These are phyloP conservation scores for Carex cristatella DNA, from an alignment of 176 grass and related monocot genomes.

Conservation along the genomic window DNA sequence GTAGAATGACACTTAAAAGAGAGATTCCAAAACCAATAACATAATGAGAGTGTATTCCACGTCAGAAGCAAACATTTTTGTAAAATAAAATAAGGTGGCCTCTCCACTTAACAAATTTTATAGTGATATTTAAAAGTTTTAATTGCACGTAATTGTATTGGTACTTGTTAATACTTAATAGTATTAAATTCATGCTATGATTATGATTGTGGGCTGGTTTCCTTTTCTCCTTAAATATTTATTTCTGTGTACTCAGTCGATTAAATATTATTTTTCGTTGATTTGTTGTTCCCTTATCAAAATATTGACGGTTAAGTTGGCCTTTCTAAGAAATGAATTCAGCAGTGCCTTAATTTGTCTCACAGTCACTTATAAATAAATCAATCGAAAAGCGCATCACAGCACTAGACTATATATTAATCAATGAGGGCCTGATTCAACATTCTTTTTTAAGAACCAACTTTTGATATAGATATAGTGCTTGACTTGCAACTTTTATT, in stretches of 20 bases:
- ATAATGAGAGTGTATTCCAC: neutral
- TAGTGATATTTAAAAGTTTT: neutral
- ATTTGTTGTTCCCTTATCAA: neutral
- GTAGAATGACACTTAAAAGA: neutral
- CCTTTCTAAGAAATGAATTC: neutral
- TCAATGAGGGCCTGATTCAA: neutral
- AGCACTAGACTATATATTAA: neutral
- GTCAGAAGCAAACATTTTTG: neutral
- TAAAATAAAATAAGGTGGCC: neutral
- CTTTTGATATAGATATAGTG: no score
- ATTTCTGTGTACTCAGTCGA: neutral
- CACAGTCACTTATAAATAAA: neutral
- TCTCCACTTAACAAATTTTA: constrained; percentile 9
- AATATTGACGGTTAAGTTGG: neutral
- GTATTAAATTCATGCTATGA: neutral
- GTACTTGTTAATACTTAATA: neutral
- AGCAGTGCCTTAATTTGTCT: neutral
- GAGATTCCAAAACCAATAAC: neutral
- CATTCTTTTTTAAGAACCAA: neutral
- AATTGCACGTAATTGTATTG: neutral
- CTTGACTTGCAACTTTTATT: no score
- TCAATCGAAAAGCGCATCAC: neutral
- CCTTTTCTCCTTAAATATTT: neutral
- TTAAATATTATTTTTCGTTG: neutral
- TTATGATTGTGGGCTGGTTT: neutral